Base-by-base conservation (phyloP, 1,139 yeast species). In the Pichiaceae sp. region DNA sequence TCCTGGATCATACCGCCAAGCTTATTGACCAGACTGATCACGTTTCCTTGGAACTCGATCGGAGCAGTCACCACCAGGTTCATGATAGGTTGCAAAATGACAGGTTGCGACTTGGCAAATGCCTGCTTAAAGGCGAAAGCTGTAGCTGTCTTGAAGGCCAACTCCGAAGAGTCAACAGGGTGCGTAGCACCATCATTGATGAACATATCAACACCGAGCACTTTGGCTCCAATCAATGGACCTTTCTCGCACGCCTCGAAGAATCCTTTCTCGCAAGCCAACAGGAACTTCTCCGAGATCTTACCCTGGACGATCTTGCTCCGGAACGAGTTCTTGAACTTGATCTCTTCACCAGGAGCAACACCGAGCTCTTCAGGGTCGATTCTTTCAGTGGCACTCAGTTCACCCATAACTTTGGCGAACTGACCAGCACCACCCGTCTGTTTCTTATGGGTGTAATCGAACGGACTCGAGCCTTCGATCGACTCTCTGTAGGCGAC, bases 361-460 rank as follows among this genome's bases (percentile, higher is more conserved):
- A 48, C 47, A 32, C 51, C 52, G 33, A 54, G 38, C 11, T 50
- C 56, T 18, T 43, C 63, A 37, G 78, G 78, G 38, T 72, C 81
- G 34, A 74, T 57, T 33, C 91, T 80, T 12, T 70, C 33, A 23
- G 57, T 49, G 24, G 60, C 55, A 37, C 51, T 63, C 64, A 93
- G 63, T 39, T 70, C 75, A 56, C 99, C 99, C 63, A 89, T 84
- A 52, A 91, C 96, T 67, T 93, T 80, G 63, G 95, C 98, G 59
- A 79, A 91, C 68, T 91, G 99, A 66, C 99, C 99, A 48, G 98
- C 95, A 73, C 99, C 99, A 63, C 99, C 99, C 56, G 93, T 76
- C 69, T 91, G 99, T 60, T 89, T 89, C 73, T 91, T 91, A 69
- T 89, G 97, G 25, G 96, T 84, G 66, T 77, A 86, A 59, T 91